Conservation (phyloP, 352 stramenopile species). For the Globisporangium megalacanthum region DNA sequence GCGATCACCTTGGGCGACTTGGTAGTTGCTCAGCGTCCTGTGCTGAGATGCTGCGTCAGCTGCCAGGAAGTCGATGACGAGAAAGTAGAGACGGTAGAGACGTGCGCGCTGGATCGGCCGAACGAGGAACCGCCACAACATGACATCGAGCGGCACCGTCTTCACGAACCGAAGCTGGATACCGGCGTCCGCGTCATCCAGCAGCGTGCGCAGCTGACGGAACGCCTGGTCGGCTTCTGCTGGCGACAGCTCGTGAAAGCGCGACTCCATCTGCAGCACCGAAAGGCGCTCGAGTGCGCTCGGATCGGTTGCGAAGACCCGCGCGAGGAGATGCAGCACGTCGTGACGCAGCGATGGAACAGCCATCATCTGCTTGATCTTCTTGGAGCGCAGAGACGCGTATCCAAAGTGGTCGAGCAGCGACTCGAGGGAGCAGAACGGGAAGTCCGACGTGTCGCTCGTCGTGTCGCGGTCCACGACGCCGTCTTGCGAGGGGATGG, state of each 20-base stretch:
- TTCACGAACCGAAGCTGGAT: slow-evolving; percentile 21
- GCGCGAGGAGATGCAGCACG: slow-evolving; percentile 10
- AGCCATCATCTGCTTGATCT: slow-evolving; percentile 23
- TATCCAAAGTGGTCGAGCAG: slow-evolving; percentile 31
- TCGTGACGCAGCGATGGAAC: slow-evolving; percentile 9
- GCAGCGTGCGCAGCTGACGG: slow-evolving; percentile 9
- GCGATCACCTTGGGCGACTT: no score
- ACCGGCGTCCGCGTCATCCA: slow-evolving; percentile 20
- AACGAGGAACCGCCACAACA: slow-evolving; percentile 37
- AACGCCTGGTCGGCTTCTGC: slow-evolving; percentile 3
- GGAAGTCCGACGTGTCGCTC: slow-evolving; percentile 14
- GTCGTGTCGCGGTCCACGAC: not conserved
- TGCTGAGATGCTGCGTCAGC: not conserved
- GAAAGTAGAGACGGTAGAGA: slow-evolving; percentile 26
- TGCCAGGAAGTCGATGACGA: slow-evolving; percentile 18
- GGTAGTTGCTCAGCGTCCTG: not conserved
- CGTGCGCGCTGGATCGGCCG: slow-evolving; percentile 30
- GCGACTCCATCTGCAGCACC: slow-evolving; percentile 16
- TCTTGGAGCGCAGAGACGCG: slow-evolving; percentile 20
- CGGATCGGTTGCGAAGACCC: slow-evolving; percentile 1
- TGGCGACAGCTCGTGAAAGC: slow-evolving; percentile 5
- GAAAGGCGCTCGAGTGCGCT: slow-evolving; percentile 11
- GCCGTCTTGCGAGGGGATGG: no score
- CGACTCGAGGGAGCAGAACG: slow-evolving; percentile 25
- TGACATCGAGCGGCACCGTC: slow-evolving; percentile 20